Evolutionary conservation across 208 protist genomes (phyloP).

Genomic region (Trypanosoma cruzi): DNA sequence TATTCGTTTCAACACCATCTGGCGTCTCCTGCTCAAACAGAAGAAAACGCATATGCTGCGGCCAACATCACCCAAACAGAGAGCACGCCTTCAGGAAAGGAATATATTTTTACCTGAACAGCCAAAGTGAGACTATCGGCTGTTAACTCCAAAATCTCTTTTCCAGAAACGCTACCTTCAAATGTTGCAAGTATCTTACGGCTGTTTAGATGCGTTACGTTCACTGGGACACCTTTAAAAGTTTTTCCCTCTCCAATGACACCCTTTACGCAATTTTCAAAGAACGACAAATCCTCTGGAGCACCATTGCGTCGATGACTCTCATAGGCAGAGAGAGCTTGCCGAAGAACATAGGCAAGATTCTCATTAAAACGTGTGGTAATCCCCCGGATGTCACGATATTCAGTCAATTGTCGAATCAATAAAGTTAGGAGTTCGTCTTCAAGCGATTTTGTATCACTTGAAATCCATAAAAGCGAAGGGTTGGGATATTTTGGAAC

Average conservation of each 20-base stretch:
- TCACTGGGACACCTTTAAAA: conserved; percentile 91
- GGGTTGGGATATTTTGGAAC: conserved; percentile 74
- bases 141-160: conserved; percentile 84
- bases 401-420: conserved; percentile 38
- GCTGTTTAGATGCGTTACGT: conserved; percentile 78
- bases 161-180: conserved; percentile 51
- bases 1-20: conserved; percentile 4
- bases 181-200: conserved; percentile 71
- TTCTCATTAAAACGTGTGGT: conserved; percentile 75
- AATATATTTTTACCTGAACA: conserved; percentile 77
- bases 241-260: conserved; percentile 85
- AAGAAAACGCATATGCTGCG: conserved; percentile 58
- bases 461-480: conserved; percentile 56
- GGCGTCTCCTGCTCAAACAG: conserved; percentile 1
- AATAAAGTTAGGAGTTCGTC: conserved; percentile 58
- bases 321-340: conserved; percentile 88
- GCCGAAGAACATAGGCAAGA: conserved; percentile 77
- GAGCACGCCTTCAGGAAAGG: conserved; percentile 81
- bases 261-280: conserved; percentile 86
- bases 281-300: conserved; percentile 59
- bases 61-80: conserved; percentile 93
- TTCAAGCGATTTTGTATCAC: conserved; percentile 44
- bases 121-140: conserved; percentile 76
- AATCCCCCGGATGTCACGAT: conserved; percentile 80
- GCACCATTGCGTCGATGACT: conserved; percentile 47